Base-by-base conservation (phyloP, 371 early-diverging fungal species). In the Mucor irregularis region DNA sequence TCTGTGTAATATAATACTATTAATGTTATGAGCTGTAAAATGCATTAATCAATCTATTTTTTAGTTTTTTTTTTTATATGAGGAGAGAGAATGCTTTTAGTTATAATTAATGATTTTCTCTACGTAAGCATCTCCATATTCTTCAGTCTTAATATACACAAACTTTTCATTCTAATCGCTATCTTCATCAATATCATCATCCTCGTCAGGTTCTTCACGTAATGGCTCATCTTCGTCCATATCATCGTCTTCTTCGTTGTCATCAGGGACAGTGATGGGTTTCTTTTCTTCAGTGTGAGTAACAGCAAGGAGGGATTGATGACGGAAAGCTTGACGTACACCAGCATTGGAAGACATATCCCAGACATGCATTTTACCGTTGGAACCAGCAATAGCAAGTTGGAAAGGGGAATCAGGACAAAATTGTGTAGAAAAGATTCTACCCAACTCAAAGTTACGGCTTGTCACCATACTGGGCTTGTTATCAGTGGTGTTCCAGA, bases 311-410 rank as follows among this genome's bases (percentile, higher is more conserved):
- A 69, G 46, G 6, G 72, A 53, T 21, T 70, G 66, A 29, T 65
- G 59, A 7, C 82, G 71, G 68, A 92, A 91, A 9, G 86, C 81
- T 42, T 85, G 65, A 51, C 93, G 78, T 5, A 96, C 84, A 50
- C 88, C 88, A 16, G 86, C 85, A 60, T 94, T 97, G 8, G 88
- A 85, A 25, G 88, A 82, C 69, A 96, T 73, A 62, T 98, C 93
- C 96, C 96, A 95, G 7, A 98, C 80, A 25, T 89, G 83, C 44
- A 95, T 77, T 52, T 90, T 89, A 59, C 97, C 97, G 16, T 80
- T 82, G 4, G 90, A 90, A 25, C 98, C 98, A 38, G 88, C 92
- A 40, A 92, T 84, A 4, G 95, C 93, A 48, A 96, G 50, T 34
- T 88, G 74, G 70, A 84, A 86, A 16, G 94, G 90, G 22, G 91